Base-by-base conservation (phyloP, 2,329 filamentous ascomycete species). In the Xylariaceae sp. region DNA sequence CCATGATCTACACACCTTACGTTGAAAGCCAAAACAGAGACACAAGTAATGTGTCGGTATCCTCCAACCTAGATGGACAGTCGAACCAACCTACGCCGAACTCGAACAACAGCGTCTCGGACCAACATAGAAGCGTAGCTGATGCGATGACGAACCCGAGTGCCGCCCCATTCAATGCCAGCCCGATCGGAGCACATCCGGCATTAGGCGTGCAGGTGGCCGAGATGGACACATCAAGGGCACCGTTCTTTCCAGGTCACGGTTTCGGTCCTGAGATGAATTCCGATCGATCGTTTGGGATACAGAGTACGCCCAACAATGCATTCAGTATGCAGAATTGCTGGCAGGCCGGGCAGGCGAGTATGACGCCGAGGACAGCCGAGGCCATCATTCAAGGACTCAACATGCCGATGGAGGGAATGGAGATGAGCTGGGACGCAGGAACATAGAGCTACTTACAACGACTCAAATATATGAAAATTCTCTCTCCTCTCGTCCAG, bases 61-160 rank as follows among this genome's bases (percentile, higher is more conserved):
- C 82, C 0, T 77, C 81, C 2, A 80, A 82, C 15, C 66, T 67
- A n/a, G 76, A 75, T 18, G 76, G 75, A 5, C 74, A 74, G 52
- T 84, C 82, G 2, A 82, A 77, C 61, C 74, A 80, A n/a, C 82
- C 78, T 18, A 86, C 84, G 9, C 84, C 84, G 2, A 85, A 82
- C 66, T 86, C 84, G 3, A 84, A 80, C 66, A 74, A 73, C 65
- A 74, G 73, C 5, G 71, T 75, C 1, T 80, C 79, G 1, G 79
- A 81, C n/a, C 70, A 74, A 23, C 71, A 72, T 13, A 71, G 73
- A 35, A 66, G 62, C 49, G 56, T 60, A 10, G 62, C 66, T 10
- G 66, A 66, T 10, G 67, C 72, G 11, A 68, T 75, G 59, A 71
- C 68, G 18, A 72, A 71, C 30, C 77, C 80, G 0, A 74, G 74